Evolutionary conservation across 352 stramenopile genomes (phyloP).

Genomic region (Pseudoperonospora humuli): DNA sequence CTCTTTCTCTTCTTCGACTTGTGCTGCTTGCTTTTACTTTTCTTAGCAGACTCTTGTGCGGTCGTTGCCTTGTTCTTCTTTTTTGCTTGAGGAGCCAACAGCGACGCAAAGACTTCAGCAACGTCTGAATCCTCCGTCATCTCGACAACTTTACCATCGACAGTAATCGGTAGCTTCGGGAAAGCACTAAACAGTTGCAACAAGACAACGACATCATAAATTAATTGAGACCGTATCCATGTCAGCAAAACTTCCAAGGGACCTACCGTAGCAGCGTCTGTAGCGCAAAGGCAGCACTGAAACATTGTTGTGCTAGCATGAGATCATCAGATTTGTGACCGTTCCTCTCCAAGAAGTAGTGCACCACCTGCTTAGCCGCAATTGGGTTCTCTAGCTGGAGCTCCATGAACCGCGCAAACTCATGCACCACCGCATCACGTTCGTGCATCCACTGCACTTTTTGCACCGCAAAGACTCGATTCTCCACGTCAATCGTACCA

Average conservation of each 20-base stretch:
- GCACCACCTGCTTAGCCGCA: conserved; percentile 29
- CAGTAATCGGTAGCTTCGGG: conserved; percentile 40
- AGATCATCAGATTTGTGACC: conserved; percentile 34
- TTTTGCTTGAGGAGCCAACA: conserved; percentile 34
- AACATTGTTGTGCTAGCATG: conserved; percentile 53
- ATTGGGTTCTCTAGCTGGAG: conserved; percentile 54
- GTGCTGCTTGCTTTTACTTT: conserved; percentile 27
- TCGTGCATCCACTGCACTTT: conserved; percentile 58
- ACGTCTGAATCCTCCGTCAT: conserved; percentile 39
- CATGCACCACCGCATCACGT: conserved; percentile 52
- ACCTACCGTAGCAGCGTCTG: conserved; percentile 59
- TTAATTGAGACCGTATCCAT: conserved; percentile 1
- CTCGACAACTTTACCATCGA: conserved; percentile 36
- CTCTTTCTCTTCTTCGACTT: conserved; percentile 46
- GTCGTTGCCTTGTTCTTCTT: conserved; percentile 21
- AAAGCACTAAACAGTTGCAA: conserved; percentile 35
- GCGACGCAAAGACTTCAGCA: conserved; percentile 31
- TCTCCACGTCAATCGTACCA: conserved; percentile 49
- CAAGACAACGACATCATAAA: background rate
- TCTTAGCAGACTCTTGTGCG: conserved; percentile 15
- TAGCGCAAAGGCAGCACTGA: conserved; percentile 69
- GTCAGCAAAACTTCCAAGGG: background rate
- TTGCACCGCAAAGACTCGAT: conserved; percentile 52
- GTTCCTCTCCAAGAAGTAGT: conserved; percentile 53
- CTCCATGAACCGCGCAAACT: conserved; percentile 69